These are phyloP conservation scores for Alternaria sp. DNA, from an alignment of 2,329 filamentous ascomycete genomes.

Conservation along the genomic window DNA sequence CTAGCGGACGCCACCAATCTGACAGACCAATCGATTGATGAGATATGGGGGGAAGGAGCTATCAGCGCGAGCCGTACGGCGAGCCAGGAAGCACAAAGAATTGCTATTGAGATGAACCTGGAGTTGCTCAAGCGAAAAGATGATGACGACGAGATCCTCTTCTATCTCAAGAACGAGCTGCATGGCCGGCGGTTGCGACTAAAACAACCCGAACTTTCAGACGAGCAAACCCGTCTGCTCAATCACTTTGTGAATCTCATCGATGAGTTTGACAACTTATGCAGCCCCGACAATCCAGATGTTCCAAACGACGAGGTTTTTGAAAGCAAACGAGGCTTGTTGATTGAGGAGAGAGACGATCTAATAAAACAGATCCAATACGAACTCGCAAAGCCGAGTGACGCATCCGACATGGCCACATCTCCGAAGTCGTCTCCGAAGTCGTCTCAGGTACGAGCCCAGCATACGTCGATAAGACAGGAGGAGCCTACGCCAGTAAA, in stretches of 20 bases:
- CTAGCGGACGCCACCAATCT: background rate
- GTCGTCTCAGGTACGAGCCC: background rate
- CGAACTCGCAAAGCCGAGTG: conserved; percentile 8
- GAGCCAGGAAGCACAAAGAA: conserved; percentile 4
- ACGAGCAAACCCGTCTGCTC: conserved; percentile 3
- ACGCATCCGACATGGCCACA: background rate
- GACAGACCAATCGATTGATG: background rate
- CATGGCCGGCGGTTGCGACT: background rate
- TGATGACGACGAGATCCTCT: background rate
- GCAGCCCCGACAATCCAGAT: background rate
- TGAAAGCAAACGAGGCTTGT: background rate
- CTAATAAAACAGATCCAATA: conserved; percentile 8
- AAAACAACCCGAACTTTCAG: background rate
- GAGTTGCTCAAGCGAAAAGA: background rate
- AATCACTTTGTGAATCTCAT: background rate
- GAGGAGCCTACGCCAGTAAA: background rate
- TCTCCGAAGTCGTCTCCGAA: background rate
- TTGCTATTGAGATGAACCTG: conserved; percentile 12
- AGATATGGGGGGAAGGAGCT: background rate
- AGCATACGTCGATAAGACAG: background rate
- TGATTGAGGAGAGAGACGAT: background rate
- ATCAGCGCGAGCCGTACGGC: background rate
- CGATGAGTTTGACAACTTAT: background rate
- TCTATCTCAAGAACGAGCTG: conserved; percentile 9
- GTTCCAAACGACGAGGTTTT: background rate